Percentiles rank a stretch among this genome's conserved stretches.
Evolutionary conservation across 208 protist genomes (phyloP).

Genomic region (Acanthamoeba castellanii): DNA sequence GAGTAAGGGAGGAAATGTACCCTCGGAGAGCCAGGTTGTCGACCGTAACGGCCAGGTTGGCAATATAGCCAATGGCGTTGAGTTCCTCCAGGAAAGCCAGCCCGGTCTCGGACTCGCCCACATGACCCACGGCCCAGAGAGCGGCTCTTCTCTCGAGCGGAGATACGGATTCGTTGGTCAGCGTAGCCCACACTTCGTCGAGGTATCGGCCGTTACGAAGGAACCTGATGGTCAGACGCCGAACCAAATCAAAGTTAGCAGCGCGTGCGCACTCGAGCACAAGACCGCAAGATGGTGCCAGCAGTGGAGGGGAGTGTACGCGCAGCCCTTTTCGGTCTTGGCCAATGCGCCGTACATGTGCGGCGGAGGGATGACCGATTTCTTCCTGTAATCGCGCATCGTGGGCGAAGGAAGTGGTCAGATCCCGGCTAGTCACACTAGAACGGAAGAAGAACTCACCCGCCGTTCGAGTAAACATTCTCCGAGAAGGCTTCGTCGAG

Average conservation of each 20-base stretch:
- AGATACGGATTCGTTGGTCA: not conserved
- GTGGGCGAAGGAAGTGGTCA: not conserved
- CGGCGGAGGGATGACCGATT: constrained; percentile 79
- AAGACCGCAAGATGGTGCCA: not conserved
- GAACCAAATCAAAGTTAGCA: not conserved
- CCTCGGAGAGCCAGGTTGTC: constrained; percentile 76
- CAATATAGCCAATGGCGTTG: constrained; percentile 40
- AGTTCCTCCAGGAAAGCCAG: constrained; percentile 68
- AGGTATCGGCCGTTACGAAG: not conserved
- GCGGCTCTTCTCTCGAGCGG: constrained; percentile 15
- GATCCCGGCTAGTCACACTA: not conserved
- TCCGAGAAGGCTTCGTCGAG: constrained; percentile 61
- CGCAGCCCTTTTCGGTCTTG: constrained; percentile 83
- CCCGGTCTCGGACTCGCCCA: constrained; percentile 76
- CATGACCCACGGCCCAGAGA: constrained; percentile 77
- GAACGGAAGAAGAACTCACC: not conserved
- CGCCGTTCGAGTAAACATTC: constrained; percentile 17
- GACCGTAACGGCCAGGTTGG: constrained; percentile 69
- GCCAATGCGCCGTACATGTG: constrained; percentile 86
- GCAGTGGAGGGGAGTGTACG: not conserved
- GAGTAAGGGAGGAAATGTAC: not conserved
- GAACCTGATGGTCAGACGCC: not conserved
- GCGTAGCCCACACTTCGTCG: not conserved
- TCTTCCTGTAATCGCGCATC: not conserved
- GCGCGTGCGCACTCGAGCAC: not conserved